Base-by-base conservation (phyloP, 208 protist species). In the Wallacemonas sp. region DNA sequence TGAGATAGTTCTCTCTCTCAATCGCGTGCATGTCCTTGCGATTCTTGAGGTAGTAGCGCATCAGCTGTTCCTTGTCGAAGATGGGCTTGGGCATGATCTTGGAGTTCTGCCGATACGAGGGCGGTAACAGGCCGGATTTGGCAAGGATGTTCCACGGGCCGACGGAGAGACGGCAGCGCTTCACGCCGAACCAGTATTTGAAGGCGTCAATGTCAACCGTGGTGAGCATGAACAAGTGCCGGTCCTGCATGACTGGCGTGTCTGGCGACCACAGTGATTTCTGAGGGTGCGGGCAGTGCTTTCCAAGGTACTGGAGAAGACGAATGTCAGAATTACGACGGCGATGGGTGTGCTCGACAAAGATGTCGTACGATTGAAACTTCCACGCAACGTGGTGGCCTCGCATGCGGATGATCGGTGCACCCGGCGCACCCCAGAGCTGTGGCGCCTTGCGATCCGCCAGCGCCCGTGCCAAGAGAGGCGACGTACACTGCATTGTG, bases 181-280 rank as follows among this genome's bases (percentile, higher is more conserved):
- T 94, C 46, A 94, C 88, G 48, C 91, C 91, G 74, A 94, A 96
- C 87, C 88, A 96, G 48, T 96, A 96, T 71, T 96, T 96, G 77
- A 96, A 96, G 23, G 91, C 87, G 67, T 96, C 91, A 41, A 96
- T 81, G 65, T 96, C 91, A 19, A 96, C 70, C 0, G 88, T 96
- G 14, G 84, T 96, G 19, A 96, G 75, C 87, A 93, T 96, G 38
- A 96, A 96, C n/a, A 96, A 67, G 65, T 96, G 91, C 12, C 91
- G 68, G 62, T 96, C 91, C 77, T 96, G 91, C 57, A 83, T 81
- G 16, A 96, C 88, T 4, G 91, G 91, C 11, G 85, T 94, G 74
- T 96, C 91, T 2, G 91, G 91, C n/a, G 88, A 94, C 88, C 91
- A 96, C 26, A 96, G 81, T 2, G 91, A 96, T 72, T 96, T 96